phyloP scores from a whole-genome alignment of 2,329 filamentous ascomycete genomes.

The Fusarium decemcellulare region DNA sequence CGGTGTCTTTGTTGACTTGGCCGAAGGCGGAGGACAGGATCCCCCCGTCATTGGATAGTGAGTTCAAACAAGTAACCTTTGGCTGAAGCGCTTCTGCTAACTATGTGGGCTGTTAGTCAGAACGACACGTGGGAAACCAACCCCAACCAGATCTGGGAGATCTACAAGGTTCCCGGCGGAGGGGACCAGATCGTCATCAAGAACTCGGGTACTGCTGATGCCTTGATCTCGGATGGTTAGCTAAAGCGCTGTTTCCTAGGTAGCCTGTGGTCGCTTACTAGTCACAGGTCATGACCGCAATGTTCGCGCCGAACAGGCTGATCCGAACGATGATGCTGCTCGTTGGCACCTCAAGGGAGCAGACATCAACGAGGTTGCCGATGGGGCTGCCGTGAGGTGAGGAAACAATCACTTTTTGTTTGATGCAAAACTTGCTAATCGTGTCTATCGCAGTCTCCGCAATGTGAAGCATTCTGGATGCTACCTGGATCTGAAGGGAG shows the following conservation, averaged over 20 bases:
- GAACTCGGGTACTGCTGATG: not conserved
- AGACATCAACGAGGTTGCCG: not conserved
- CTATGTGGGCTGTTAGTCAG: not conserved
- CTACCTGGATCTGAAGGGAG: not conserved
- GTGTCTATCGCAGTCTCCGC: not conserved
- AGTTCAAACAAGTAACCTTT: not conserved
- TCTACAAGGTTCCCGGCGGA: not conserved
- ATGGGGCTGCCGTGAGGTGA: not conserved
- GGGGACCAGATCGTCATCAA: not conserved
- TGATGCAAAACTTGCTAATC: not conserved
- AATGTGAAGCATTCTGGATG: not conserved
- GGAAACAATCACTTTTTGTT: not conserved
- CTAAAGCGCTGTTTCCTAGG: not conserved
- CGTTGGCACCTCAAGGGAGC: not conserved
- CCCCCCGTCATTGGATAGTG: not conserved
- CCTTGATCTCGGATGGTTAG: not conserved
- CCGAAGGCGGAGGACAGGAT: not conserved
- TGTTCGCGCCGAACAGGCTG: not conserved
- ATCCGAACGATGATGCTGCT: not conserved
- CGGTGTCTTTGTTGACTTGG: not conserved
- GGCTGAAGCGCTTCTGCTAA: not conserved
- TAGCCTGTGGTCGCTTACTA: not conserved
- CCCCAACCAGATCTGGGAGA: not conserved
- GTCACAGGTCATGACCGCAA: not conserved
- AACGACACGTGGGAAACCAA: not conserved